These are phyloP conservation scores for Cydonia oblonga DNA, from an alignment of 331 rosid species.

Conservation along the genomic window DNA sequence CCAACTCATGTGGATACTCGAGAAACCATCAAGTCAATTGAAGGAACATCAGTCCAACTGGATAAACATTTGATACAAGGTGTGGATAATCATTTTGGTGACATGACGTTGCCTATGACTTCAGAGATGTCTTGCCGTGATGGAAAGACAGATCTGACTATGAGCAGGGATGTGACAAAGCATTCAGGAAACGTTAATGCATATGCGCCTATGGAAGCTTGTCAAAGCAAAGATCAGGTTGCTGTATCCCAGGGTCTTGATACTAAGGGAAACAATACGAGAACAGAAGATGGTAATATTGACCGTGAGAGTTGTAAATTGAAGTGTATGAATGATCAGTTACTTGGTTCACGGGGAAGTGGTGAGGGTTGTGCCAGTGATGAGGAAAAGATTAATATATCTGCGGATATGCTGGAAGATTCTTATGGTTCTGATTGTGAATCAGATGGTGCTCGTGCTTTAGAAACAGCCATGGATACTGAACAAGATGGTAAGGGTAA, in stretches of 20 bases:
- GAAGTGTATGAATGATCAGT: slow-evolving; percentile 33
- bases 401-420: slow-evolving; percentile 54
- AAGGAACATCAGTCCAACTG: slow-evolving; percentile 19
- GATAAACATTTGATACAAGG: slow-evolving; percentile 17
- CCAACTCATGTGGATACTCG: slow-evolving; percentile 17
- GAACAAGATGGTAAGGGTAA: slow-evolving; percentile 37
- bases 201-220: slow-evolving; percentile 19
- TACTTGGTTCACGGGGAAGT: slow-evolving; percentile 23
- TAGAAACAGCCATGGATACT: slow-evolving; percentile 34
- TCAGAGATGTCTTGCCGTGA: slow-evolving; percentile 8
- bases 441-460: slow-evolving; percentile 63
- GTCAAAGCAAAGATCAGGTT: slow-evolving; percentile 24
- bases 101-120: slow-evolving; percentile 11
- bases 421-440: slow-evolving; percentile 56
- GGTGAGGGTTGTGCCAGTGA: slow-evolving; percentile 56
- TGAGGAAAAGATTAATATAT: slow-evolving; percentile 68
- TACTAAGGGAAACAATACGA: slow-evolving; percentile 10
- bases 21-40: slow-evolving; percentile 22
- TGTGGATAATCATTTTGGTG: slow-evolving; percentile 17
- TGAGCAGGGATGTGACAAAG: slow-evolving; percentile 14
- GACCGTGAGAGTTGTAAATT: slow-evolving; percentile 21
- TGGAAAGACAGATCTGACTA: slow-evolving; percentile 19
- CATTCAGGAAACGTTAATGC: slow-evolving; percentile 9
- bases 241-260: slow-evolving; percentile 20
- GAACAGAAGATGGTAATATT: slow-evolving; percentile 18